Base-by-base conservation (phyloP, 768 basidiomycete genomes). In the Lactarius sp. region DNA sequence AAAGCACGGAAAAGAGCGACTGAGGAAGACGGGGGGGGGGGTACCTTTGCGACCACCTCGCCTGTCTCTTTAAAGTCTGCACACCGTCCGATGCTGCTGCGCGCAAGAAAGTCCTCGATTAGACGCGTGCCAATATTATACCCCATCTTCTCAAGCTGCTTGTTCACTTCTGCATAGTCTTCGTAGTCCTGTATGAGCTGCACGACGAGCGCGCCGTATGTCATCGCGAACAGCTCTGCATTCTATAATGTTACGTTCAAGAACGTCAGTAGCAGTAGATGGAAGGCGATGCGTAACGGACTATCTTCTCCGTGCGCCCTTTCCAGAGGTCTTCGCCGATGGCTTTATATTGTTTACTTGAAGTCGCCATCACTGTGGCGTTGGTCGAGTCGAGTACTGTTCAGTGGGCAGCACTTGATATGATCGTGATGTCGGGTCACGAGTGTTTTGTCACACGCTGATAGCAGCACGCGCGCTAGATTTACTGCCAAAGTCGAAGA, bases 161-260 rank as follows among this genome's bases (percentile, higher is more conserved):
- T 95, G 75, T 93, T 93, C 66, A 93, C 91, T 73, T 96, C 93
- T 14, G 82, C 82, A 72, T 97, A 98, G 78, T 99, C 95, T 71
- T 99, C 97, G 71, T 98, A 98, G 75, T 99, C 97, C 72, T 98
- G 97, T 66, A 98, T 94, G 65, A 99, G 83, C 77, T 99, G 97
- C 39, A 98, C 94, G 53, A 99, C 97, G 56, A 98, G 85, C 27
- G 95, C 95, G 56, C 97, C 97, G 69, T 99, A 99, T 22, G 96
- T 98, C 61, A 98, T 76, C 3, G 95, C 89, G 76, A 99, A 98
- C 33, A 99, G 83, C 75, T 99, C 97, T 72, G 94, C 92, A 75
- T 97, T 98, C 95, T 98, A 36, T 60, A 49, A 46, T 68, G 57
- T 37, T 7, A 67, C 69, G 59, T 72, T 58, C 71, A 73, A 66